Evolutionary conservation across 257 asterid genomes (phyloP), one percentile per base, ranked within the genome.

Genomic region (Dorcoceras hygrometricum): DNA sequence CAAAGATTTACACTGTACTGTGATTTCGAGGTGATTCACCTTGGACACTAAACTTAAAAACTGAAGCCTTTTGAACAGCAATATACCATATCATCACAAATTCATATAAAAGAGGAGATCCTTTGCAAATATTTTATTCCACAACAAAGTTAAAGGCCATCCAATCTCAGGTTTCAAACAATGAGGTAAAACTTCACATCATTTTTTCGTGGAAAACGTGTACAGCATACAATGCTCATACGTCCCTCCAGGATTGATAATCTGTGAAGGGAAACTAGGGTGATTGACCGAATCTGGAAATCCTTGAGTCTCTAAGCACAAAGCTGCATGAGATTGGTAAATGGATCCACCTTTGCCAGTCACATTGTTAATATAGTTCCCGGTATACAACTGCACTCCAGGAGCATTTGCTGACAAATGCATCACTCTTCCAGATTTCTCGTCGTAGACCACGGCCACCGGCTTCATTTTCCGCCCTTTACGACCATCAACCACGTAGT

Each of bases 291-390:
- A 69, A 43, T 93, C 95, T 0, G 97, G 96, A 62, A 92, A 92
- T 0, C 94, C 98, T 53, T 89, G 98, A 54, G 97, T 92, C 81
- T 92, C 98, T 78, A 91, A 82, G 54, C 98, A 91, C 65, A 89
- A 74, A 0, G 84, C 98, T 0, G 85, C 85, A 60, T 89, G 85
- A 27, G 75, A 24, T 24, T 82, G 65, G 59, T 91, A 91, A 4
- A 83, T 24, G 10, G 6, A 73, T 22, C 95, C 95, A 4, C 73
- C 82, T 82, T 91, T 91, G 0, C 98, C 98, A 59, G 61, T 77
- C 69, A 63, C 79, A 25, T 77, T 39, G 0, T 57, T 59, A 5
- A 89, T 18, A 18, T 28, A 58, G 63, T 91, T 87, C 0, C 85
- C 89, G 0, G 96, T 91, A 46, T 83, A 91, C 54, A 91, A 71